Conservation (phyloP, 2,329 filamentous ascomycete species). For the Plectosphaerella plurivora region DNA sequence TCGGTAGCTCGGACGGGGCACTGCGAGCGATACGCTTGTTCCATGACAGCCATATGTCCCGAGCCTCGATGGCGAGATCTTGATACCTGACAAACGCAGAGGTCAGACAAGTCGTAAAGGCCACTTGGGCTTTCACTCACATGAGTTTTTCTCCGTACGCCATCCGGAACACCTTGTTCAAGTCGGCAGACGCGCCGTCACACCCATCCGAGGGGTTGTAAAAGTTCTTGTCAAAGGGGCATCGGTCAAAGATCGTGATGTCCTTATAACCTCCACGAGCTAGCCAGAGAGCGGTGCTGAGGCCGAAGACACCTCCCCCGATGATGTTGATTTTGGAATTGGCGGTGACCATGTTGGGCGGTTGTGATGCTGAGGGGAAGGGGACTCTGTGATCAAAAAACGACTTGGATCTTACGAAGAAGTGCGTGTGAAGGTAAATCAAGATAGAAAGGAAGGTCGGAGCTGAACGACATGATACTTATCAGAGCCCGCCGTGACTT, state of each 20-base stretch:
- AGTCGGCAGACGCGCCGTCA: constrained; percentile 13
- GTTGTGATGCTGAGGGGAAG: not conserved
- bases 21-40: constrained; percentile 12
- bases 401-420: no score
- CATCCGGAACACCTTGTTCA: constrained; percentile 14
- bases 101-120: not conserved
- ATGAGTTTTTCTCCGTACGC: constrained; percentile 7
- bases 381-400: no score
- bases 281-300: constrained; percentile 11
- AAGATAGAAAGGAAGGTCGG: no score
- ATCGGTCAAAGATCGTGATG: constrained; percentile 13
- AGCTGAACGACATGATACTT: no score
- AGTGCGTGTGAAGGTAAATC: no score
- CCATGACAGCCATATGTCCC: constrained; percentile 24
- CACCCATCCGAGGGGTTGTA: constrained; percentile 11
- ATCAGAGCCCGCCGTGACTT: no score
- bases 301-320: constrained; percentile 8
- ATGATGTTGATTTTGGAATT: not conserved
- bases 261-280: constrained; percentile 10
- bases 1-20: constrained; percentile 13
- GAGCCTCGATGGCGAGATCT: constrained; percentile 21
- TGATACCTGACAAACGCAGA: constrained; percentile 6
- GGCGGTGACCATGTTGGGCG: not conserved
- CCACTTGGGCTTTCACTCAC: not conserved
- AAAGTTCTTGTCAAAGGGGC: constrained; percentile 8